A percentile compares a stretch with the other conserved stretches of the same genome.
phyloP scores from a whole-genome alignment of 2,329 filamentous ascomycete species.

The Botryotinia convoluta region DNA sequence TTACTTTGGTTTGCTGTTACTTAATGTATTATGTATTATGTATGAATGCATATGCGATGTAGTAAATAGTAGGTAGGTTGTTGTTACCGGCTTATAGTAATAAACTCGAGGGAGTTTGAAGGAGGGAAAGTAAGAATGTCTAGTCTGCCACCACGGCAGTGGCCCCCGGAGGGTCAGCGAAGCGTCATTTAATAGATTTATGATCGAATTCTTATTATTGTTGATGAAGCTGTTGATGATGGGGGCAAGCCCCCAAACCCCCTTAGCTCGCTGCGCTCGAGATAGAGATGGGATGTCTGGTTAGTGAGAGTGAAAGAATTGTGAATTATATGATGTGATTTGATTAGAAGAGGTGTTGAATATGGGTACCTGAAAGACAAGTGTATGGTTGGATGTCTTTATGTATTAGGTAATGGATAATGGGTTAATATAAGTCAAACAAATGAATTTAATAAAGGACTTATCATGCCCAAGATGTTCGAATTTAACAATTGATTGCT shows the following conservation, averaged over 20 bases:
- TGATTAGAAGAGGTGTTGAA: too few relatives aligned
- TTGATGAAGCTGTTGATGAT: neutral
- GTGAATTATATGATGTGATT: neutral
- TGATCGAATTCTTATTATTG: neutral
- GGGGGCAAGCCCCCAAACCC: neutral
- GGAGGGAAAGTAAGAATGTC: neutral
- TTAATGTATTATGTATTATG: neutral
- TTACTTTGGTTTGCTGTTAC: neutral
- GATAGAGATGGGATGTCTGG: neutral
- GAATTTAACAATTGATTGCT: neutral
- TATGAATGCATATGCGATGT: slow-evolving; percentile 15
- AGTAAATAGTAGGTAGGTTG: neutral
- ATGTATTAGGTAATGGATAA: neutral
- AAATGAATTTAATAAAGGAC: neutral
- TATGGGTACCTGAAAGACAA: too few relatives aligned
- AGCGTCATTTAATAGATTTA: neutral
- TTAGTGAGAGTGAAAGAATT: neutral
- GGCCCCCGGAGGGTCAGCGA: neutral
- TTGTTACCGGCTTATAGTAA: neutral
- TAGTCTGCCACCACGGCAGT: neutral
- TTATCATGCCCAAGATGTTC: neutral
- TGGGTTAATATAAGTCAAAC: neutral
- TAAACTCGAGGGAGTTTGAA: neutral
- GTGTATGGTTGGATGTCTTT: too few relatives aligned
- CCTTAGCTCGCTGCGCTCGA: neutral